Evolutionary conservation across 2,329 filamentous ascomycete genomes (phyloP).

Genomic region (Phialemonium atrogriseum): DNA sequence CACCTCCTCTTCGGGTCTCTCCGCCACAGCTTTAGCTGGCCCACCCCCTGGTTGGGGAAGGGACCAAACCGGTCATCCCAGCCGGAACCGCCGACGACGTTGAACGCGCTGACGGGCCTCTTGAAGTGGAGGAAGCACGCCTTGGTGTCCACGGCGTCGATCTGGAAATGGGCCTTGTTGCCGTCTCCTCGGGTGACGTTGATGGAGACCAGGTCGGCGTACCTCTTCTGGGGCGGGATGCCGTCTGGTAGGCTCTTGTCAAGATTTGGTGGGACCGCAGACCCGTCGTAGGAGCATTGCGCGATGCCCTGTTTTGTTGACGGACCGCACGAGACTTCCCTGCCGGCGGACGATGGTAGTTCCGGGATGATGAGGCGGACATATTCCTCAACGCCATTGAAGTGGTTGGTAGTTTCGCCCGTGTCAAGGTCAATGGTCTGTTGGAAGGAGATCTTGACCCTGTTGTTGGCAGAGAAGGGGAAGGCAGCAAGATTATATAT

Average conservation of each 20-base stretch:
- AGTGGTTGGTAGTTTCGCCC: constrained; percentile 59
- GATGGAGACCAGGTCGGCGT: constrained; percentile 56
- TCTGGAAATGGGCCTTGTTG: constrained; percentile 51
- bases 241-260: constrained; percentile 35
- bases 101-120: constrained; percentile 55
- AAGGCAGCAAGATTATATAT: constrained; percentile 83
- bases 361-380: constrained; percentile 57
- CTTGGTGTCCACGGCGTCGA: constrained; percentile 69
- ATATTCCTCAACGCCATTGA: constrained; percentile 62
- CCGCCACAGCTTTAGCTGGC: constrained; percentile 55
- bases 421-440: constrained; percentile 72
- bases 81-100: constrained; percentile 49
- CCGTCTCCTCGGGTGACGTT: constrained; percentile 39
- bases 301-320: constrained; percentile 40
- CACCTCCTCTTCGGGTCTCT: constrained; percentile 70
- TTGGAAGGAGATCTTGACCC: constrained; percentile 81
- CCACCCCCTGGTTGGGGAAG: constrained; percentile 49
- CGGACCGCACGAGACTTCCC: constrained; percentile 44
- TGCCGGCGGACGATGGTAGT: constrained; percentile 62
- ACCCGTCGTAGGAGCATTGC: constrained; percentile 64
- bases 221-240: constrained; percentile 32
- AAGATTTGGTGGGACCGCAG: constrained; percentile 52
- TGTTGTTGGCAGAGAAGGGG: constrained; percentile 72
- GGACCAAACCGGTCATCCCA: constrained; percentile 58
- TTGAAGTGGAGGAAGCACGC: constrained; percentile 69